These are phyloP conservation scores for Rhynchospora pubera DNA, from an alignment of 176 grass and related monocot genomes.

Conservation along the genomic window DNA sequence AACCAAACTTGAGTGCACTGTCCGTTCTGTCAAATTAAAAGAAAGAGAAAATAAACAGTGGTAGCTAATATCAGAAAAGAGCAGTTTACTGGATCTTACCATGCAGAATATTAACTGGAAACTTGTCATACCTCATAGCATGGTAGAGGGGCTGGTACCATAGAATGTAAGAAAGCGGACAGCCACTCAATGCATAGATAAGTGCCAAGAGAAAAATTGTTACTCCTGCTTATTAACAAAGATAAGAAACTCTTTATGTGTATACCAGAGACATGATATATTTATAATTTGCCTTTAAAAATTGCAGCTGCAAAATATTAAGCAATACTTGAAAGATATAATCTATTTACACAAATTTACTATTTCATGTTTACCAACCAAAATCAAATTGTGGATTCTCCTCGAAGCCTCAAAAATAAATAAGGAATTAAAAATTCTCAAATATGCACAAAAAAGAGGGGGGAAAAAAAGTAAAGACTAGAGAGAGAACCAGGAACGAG, in stretches of 20 bases:
- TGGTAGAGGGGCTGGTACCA: conserved; percentile 86
- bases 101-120: neutral
- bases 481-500: conserved; percentile 1
- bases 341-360: neutral
- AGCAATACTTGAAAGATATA: neutral
- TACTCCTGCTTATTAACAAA: conserved; percentile 42
- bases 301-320: neutral
- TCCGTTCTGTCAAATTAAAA: conserved; percentile 61
- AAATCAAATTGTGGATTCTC: neutral
- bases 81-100: neutral
- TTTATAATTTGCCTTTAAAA: neutral
- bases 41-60: neutral
- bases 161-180: conserved; percentile 84
- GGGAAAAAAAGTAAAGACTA: neutral
- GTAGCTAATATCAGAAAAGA: conserved; percentile 5
- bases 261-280: neutral
- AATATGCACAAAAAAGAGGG: conserved; percentile 4
- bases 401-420: neutral
- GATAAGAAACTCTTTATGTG: neutral
- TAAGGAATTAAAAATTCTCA: neutral
- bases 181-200: conserved; percentile 74
- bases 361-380: neutral
- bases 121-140: conserved; percentile 58
- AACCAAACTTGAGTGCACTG: conserved; percentile 65
- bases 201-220: conserved; percentile 62